Base-by-base conservation (phyloP, 1,284 basidiomycete species). In the Pseudozyma sp. region DNA sequence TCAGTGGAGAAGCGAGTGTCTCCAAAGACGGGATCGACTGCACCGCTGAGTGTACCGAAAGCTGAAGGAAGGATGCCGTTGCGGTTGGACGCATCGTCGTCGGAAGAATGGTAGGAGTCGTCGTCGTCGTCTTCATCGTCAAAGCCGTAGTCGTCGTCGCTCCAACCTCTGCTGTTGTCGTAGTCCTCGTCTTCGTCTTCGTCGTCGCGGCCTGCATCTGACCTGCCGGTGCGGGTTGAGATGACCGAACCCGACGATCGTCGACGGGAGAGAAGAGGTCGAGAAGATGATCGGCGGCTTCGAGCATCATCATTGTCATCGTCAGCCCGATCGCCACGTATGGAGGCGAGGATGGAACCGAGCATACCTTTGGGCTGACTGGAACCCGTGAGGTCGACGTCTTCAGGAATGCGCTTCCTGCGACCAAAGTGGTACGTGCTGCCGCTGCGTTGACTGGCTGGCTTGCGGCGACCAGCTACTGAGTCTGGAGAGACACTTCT, bases 1-100 rank as follows among this genome's bases (percentile, higher is more conserved):
- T 81, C 82, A 30, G 62, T 66, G 37, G 68, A 68, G 34, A 67
- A 64, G 45, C 81, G 74, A 0, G 69, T 67, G 29, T 81, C 81
- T 39, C 82, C 82, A 65, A 84, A 84, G 30, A 84, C 76, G 7
- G 81, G 71, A 44, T 84, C 81, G 24, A 75, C 72, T 31, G 73
- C 66, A 11, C 78, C 81, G 37, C 66, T 76, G 40, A 78, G 68
- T 0, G 78, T 73, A n/a, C 80, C 80, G 46, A 82, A 82, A 14
- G 76, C 80, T 24, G 79, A 81, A 19, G 80, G 80, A 10, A 82
- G 61, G 11, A 82, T 63, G 10, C 79, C 80, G 24, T 67, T 79
- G 24, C 78, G 55, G 30, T 59, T 61, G 19, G 65, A 57, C 9
- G 39, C 50, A 24, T 65, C 80, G n/a, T 80, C 80, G 46, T 79